phyloP scores from a whole-genome alignment of 805 yeast species.

The Sugiyamaella chiloensis region DNA sequence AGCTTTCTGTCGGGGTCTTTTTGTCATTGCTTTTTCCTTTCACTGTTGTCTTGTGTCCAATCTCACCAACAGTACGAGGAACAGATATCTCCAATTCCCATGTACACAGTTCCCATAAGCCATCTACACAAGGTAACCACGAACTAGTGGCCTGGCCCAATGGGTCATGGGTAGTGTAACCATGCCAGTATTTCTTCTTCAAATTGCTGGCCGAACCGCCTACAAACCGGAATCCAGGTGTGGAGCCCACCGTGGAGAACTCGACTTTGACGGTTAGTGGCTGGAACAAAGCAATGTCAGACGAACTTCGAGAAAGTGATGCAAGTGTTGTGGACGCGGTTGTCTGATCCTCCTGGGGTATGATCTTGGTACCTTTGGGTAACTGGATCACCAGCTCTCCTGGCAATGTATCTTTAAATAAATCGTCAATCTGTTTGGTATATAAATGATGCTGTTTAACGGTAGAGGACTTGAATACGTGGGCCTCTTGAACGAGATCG shows the following conservation, averaged over 20 bases:
- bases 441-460: constrained; percentile 59
- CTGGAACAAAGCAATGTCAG: constrained; percentile 43
- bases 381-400: constrained; percentile 63
- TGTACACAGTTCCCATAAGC: constrained; percentile 79
- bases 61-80: constrained; percentile 74
- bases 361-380: constrained; percentile 64
- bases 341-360: constrained; percentile 47
- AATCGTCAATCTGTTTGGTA: constrained; percentile 49
- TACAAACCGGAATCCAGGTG: constrained; percentile 72
- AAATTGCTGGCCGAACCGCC: constrained; percentile 50
- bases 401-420: constrained; percentile 52
- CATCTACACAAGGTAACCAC: constrained; percentile 98
- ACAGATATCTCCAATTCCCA: constrained; percentile 90
- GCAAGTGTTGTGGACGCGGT: constrained; percentile 22
- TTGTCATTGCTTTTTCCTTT: neutral
- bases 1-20: neutral
- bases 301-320: constrained; percentile 14
- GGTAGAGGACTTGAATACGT: constrained; percentile 26
- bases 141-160: constrained; percentile 79
- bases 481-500: constrained; percentile 47
- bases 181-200: constrained; percentile 64
- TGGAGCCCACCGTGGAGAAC: constrained; percentile 62
- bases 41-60: constrained; percentile 28
- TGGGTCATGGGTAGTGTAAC: constrained; percentile 78
- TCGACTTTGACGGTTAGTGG: constrained; percentile 71